Evolutionary conservation across 2,329 filamentous ascomycete genomes (phyloP).

Genomic region (Aschersonia sp.): DNA sequence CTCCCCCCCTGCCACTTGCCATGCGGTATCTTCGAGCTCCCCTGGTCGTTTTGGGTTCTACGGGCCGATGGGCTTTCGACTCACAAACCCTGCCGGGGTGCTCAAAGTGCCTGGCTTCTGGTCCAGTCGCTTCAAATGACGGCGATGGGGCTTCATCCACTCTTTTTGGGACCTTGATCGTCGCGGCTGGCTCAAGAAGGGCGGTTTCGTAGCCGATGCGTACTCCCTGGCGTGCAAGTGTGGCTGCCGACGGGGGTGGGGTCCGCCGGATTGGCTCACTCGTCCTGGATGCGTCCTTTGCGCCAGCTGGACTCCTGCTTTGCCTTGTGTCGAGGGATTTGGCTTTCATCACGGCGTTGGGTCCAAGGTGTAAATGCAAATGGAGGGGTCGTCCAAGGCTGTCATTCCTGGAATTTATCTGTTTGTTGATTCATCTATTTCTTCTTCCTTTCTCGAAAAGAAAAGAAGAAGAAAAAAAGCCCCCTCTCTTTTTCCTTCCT

Average conservation of each 20-base stretch:
- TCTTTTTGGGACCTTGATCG: not conserved
- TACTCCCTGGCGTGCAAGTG: not conserved
- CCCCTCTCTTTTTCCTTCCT: not conserved
- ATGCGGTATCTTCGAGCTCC: not conserved
- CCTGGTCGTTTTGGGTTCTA: not conserved
- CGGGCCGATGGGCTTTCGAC: slow-evolving; percentile 3
- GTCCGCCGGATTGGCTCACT: not conserved
- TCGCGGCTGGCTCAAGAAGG: not conserved
- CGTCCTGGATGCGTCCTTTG: not conserved
- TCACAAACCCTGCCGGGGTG: slow-evolving; percentile 4
- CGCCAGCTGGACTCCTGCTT: too few species aligned
- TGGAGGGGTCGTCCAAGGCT: too few species aligned
- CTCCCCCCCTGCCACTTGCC: too few species aligned
- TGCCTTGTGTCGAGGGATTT: too few species aligned
- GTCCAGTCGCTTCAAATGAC: not conserved
- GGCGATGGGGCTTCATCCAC: not conserved
- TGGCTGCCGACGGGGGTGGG: not conserved
- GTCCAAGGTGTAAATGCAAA: too few species aligned
- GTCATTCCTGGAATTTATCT: too few species aligned
- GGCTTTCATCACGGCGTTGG: too few species aligned
- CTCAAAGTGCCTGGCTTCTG: not conserved
- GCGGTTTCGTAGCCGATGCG: not conserved
- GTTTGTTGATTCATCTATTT: too few species aligned
- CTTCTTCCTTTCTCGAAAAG: too few species aligned
- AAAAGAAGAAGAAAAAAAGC: not conserved